Percentiles rank a stretch among this genome's conserved stretches.
Conservation (phyloP, 352 stramenopile species). For the Phytophthora litchii region DNA sequence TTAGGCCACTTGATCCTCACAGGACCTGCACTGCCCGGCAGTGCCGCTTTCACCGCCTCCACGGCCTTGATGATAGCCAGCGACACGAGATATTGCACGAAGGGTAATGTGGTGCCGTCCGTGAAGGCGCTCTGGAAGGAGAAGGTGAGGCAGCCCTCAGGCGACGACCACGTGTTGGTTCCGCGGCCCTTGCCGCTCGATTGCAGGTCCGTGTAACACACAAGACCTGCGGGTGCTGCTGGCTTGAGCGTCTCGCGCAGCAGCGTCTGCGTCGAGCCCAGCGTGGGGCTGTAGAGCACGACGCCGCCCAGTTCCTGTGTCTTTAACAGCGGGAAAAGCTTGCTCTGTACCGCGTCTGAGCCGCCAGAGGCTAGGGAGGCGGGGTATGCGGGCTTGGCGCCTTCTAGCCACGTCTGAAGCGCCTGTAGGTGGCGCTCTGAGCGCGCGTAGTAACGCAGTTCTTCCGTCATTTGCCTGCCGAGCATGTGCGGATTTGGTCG, state of each 20-base stretch:
- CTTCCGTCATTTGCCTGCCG: constrained; percentile 65
- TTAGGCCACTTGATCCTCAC: constrained; percentile 94
- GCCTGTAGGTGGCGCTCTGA: constrained; percentile 73
- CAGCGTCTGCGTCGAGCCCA: constrained; percentile 85
- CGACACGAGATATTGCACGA: constrained; percentile 91
- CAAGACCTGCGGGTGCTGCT: constrained; percentile 57
- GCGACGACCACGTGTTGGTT: constrained; percentile 87
- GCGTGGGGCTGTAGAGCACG: constrained; percentile 72
- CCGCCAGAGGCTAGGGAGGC: constrained; percentile 27
- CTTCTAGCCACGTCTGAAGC: constrained; percentile 70
- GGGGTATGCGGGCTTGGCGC: constrained; percentile 30
- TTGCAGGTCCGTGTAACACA: constrained; percentile 87
- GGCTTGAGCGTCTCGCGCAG: constrained; percentile 82
- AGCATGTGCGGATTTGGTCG: constrained; percentile 27
- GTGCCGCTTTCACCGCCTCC: constrained; percentile 52
- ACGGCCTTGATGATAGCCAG: constrained; percentile 86
- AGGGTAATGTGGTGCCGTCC: constrained; percentile 80
- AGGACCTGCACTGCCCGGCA: constrained; percentile 40
- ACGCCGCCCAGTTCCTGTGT: constrained; percentile 70
- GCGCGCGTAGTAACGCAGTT: constrained; percentile 75
- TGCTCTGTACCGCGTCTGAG: constrained; percentile 40
- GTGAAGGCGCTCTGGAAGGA: constrained; percentile 88
- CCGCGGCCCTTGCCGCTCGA: constrained; percentile 82
- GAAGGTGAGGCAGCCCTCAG: constrained; percentile 91
- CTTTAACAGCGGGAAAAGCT: constrained; percentile 61